Percentiles rank a stretch among this genome's conserved stretches.
Conservation (phyloP, 2,329 filamentous ascomycete species). For the Hypoxylon sp. region DNA sequence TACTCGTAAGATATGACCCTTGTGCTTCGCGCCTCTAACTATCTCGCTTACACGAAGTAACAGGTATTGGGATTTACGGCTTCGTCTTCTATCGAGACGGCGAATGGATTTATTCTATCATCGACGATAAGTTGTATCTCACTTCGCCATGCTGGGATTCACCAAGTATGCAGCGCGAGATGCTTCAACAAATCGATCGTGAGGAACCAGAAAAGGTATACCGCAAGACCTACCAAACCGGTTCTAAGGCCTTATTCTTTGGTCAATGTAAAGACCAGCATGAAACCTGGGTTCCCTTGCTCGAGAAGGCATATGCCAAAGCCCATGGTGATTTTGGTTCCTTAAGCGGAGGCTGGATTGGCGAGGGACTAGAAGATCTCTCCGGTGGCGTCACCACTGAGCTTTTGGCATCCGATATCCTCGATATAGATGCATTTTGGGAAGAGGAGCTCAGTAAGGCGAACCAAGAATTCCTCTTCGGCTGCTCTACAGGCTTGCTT, state of each 20-base stretch:
- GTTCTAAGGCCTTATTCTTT: constrained; percentile 84
- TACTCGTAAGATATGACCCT: constrained; percentile 60
- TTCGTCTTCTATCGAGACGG: constrained; percentile 92
- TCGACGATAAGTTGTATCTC: constrained; percentile 91
- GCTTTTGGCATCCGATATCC: constrained; percentile 77
- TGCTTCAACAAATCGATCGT: constrained; percentile 82
- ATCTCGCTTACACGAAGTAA: constrained; percentile 58
- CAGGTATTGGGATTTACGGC: constrained; percentile 85
- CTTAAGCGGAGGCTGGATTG: constrained; percentile 79
- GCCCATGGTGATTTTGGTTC: constrained; percentile 83
- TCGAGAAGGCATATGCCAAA: constrained; percentile 89
- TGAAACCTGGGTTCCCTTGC: constrained; percentile 85
- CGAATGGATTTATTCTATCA: constrained; percentile 92
- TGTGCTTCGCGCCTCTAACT: neutral
- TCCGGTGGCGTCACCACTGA: constrained; percentile 80
- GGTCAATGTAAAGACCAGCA: constrained; percentile 81
- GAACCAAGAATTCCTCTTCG: constrained; percentile 84
- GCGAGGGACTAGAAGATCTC: constrained; percentile 72
- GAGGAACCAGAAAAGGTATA: constrained; percentile 81
- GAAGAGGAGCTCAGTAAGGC: constrained; percentile 83
- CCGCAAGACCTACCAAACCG: constrained; percentile 78
- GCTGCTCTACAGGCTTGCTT: constrained; percentile 76
- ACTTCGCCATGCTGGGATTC: constrained; percentile 87
- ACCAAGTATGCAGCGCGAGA: constrained; percentile 79
- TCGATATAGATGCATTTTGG: constrained; percentile 88